Evolutionary conservation across 2,329 filamentous ascomycete genomes (phyloP), one percentile per base, ranked within the genome.

Genomic region (Polychaeton citri): DNA sequence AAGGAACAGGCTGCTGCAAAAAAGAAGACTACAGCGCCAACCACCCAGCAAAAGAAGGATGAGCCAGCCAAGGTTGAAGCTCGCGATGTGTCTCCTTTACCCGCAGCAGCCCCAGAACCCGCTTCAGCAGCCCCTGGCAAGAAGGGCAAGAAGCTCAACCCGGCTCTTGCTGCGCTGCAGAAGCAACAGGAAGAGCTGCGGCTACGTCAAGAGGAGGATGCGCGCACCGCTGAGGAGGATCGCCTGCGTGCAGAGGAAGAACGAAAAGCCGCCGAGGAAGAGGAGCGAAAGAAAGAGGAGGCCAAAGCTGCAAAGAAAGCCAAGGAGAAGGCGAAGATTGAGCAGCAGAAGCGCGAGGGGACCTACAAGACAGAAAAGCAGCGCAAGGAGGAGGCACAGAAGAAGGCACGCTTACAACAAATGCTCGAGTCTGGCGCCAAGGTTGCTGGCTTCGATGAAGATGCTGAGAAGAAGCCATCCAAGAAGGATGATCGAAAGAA

Each of bases 1-100:
- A 98, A 87, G 76, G 90, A 98, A 63, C 81, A 96, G 79, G 84
- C 85, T 46, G 77, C 53, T n/a, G 44, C 81, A 19, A 85, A 87
- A 66, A 93, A 93, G 71, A 93, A 90, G 65, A 63, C 70, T 19
- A 52, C 63, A 10, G 62, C 61, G 24, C 64, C 69, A 15, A 34
- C 49, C 19, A 30, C 40, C 13, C 38, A 40, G 16, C 35, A 38
- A 20, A 52, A 51, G 40, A 37, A 48, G 35, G 53, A 54, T 19
- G 50, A 50, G 40, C 35, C 41, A 7, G 49, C 52, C 34, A 36
- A 43, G 57, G 38, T 43, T 7, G 69, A 81, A 44, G 64, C 69
- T 15, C 63, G 62, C 21, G n/a, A n/a, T n/a, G n/a, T n/a, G n/a
- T n/a, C n/a, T n/a, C n/a, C n/a, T n/a, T 73, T 74, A 43, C 62